phyloP scores from a whole-genome alignment of 805 yeast species.

The Monosporozyma aerobia region DNA sequence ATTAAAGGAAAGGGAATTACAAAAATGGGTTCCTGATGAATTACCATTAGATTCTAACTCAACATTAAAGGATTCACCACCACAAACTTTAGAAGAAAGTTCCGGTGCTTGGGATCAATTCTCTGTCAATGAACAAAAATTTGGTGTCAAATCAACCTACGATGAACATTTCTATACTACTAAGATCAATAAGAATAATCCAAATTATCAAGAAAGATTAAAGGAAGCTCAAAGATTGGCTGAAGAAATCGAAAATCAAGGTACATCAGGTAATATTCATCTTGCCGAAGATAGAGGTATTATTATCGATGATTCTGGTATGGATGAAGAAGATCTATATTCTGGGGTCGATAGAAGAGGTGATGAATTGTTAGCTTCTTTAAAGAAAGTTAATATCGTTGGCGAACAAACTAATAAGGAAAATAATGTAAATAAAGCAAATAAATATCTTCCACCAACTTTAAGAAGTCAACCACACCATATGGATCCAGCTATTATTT shows the following conservation, averaged over 20 bases:
- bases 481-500: constrained; percentile 29
- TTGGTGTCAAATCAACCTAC: constrained; percentile 74
- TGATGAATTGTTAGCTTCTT: constrained; percentile 27
- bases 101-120: constrained; percentile 78
- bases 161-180: constrained; percentile 88
- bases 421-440: constrained; percentile 18
- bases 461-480: constrained; percentile 29
- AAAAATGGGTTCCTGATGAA: constrained; percentile 76
- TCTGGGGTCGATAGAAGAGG: constrained; percentile 64
- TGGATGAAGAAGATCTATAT: constrained; percentile 93
- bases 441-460: constrained; percentile 29
- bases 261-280: constrained; percentile 60
- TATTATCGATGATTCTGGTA: constrained; percentile 66
- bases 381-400: constrained; percentile 25
- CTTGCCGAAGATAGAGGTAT: constrained; percentile 87
- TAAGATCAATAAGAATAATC: constrained; percentile 55
- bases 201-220: constrained; percentile 58
- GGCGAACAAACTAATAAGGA: constrained; percentile 3
- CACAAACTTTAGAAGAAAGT: constrained; percentile 31
- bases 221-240: constrained; percentile 73
- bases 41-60: constrained; percentile 9
- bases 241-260: constrained; percentile 66
- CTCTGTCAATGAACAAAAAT: constrained; percentile 78
- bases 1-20: constrained; percentile 60
- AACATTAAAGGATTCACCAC: background rate